Evolutionary conservation across 495 filamentous ascomycete species (phyloP).

Genomic region (Daldinia vernicosa): DNA sequence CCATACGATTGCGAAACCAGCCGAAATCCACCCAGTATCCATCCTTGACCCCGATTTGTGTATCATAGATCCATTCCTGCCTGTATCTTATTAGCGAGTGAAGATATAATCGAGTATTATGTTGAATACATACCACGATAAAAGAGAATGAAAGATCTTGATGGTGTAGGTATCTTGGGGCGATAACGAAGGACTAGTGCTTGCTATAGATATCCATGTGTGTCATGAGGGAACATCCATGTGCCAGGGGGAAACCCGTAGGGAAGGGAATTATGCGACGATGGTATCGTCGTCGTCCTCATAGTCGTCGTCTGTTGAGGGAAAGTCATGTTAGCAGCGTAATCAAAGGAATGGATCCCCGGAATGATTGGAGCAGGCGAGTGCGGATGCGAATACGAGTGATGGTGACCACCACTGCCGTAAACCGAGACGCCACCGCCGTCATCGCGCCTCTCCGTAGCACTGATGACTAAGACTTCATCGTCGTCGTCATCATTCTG

Average conservation of each 20-base stretch:
- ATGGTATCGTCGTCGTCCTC: constrained; percentile 2
- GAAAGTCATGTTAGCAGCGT: constrained; percentile 45
- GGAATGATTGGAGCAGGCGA: constrained; percentile 36
- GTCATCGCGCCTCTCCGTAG: constrained; percentile 41
- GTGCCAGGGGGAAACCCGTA: constrained; percentile 36
- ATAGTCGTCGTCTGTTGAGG: constrained; percentile 40
- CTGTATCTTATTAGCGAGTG: neutral
- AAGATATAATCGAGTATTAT: neutral
- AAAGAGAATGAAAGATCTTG: constrained; percentile 4
- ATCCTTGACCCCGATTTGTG: neutral
- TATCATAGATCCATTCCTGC: neutral
- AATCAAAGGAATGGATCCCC: constrained; percentile 44
- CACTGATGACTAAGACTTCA: constrained; percentile 42
- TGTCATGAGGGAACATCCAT: constrained; percentile 41
- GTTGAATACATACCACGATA: constrained; percentile 31
- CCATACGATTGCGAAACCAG: neutral
- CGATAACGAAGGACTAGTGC: neutral
- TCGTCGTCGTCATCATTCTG: constrained; percentile 39
- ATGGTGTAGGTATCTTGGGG: neutral
- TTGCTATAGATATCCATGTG: constrained; percentile 42
- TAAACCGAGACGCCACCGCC: constrained; percentile 7
- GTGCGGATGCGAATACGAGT: constrained; percentile 37
- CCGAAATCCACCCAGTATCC: neutral
- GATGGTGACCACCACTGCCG: constrained; percentile 25
- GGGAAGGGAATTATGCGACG: constrained; percentile 34